phyloP scores from a whole-genome alignment of 2,329 filamentous ascomycete species.

The Remersonia thermophila region DNA sequence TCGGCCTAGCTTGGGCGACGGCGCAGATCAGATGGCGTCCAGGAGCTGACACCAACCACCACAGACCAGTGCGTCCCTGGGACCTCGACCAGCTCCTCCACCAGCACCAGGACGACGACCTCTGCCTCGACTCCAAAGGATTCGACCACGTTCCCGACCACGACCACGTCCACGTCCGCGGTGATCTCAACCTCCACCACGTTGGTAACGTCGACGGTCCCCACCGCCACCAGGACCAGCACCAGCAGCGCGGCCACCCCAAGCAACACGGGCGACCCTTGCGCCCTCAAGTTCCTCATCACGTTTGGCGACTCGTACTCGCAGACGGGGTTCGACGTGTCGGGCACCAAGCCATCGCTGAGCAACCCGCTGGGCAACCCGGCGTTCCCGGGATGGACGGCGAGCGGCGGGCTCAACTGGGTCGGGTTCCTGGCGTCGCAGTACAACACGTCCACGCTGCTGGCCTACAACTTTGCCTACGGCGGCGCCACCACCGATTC shows the following conservation, averaged over 20 bases:
- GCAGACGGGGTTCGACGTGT: slow-evolving; percentile 43
- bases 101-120: background rate
- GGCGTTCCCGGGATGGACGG: slow-evolving; percentile 35
- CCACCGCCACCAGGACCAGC: slow-evolving; percentile 4
- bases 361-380: slow-evolving; percentile 51
- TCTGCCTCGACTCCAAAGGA: slow-evolving; percentile 1
- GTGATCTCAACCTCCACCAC: slow-evolving; percentile 1
- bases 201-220: slow-evolving; percentile 6
- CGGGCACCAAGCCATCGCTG: slow-evolving; percentile 35
- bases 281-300: slow-evolving; percentile 25
- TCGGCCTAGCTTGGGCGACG: background rate
- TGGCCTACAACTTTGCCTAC: slow-evolving; percentile 38
- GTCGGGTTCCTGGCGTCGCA: slow-evolving; percentile 31
- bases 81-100: background rate
- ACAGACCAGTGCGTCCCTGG: slow-evolving; percentile 14
- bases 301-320: slow-evolving; percentile 47
- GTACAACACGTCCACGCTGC: slow-evolving; percentile 29
- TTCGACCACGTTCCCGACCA: background rate
- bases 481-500: slow-evolving; percentile 39
- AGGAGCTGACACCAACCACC: background rate
- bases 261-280: slow-evolving; percentile 1
- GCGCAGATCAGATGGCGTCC: background rate
- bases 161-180: background rate
- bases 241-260: slow-evolving; percentile 5
- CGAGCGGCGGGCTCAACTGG: slow-evolving; percentile 36